Percentiles rank a stretch among this genome's conserved stretches.
phyloP scores from a whole-genome alignment of 108 stramenopile species.

The Nitzschia inconspicua region DNA sequence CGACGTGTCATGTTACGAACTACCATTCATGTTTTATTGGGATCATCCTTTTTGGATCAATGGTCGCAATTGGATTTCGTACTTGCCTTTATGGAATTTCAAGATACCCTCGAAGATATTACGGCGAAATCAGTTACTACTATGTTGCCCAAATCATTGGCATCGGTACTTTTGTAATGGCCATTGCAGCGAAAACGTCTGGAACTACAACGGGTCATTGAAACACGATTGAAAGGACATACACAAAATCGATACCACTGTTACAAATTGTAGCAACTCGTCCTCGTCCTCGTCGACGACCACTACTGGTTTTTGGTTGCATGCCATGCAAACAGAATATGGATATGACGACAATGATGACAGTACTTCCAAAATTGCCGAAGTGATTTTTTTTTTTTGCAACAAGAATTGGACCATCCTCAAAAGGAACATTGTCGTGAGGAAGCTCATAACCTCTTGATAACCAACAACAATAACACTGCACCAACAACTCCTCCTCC shows the following conservation, averaged over 20 bases:
- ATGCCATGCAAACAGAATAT: too few relatives aligned
- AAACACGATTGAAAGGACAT: constrained; percentile 8
- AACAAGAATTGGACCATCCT: constrained; percentile 57
- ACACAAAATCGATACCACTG: too few relatives aligned
- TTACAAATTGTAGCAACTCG: background rate
- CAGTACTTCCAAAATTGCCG: constrained; percentile 19
- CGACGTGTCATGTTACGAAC: constrained; percentile 39
- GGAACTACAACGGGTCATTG: constrained; percentile 23
- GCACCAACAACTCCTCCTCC: background rate
- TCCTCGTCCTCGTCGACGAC: background rate
- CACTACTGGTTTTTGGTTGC: constrained; percentile 33
- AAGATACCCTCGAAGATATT: too few relatives aligned
- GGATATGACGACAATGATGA: background rate
- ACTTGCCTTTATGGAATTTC: constrained; percentile 23
- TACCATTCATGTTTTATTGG: constrained; percentile 23
- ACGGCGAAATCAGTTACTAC: too few relatives aligned
- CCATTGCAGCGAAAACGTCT: constrained; percentile 29
- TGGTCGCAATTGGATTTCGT: constrained; percentile 16
- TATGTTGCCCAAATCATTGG: constrained; percentile 35
- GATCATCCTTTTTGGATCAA: constrained; percentile 20
- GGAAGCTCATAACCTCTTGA: background rate
- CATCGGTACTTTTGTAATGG: constrained; percentile 27
- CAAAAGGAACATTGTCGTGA: constrained; percentile 24
- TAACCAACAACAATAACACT: background rate
- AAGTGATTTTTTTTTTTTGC: constrained; percentile 51